Evolutionary conservation across 768 basidiomycete species (phyloP).

Genomic region (Solioccasus polychromus): DNA sequence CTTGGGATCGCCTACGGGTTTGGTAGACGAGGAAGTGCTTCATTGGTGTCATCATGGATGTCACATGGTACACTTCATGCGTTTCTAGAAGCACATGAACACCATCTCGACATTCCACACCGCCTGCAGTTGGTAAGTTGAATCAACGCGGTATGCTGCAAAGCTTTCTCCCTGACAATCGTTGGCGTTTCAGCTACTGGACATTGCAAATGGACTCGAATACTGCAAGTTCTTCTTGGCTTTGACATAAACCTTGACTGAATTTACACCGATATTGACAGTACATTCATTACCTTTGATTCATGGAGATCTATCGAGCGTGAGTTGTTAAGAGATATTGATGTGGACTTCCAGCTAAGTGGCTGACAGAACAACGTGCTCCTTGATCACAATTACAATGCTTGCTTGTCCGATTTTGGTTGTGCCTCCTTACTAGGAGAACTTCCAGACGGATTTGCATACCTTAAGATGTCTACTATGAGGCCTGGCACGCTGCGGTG

Average conservation of each 20-base stretch:
- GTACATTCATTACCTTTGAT: slow-evolving; percentile 11
- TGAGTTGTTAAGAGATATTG: neutral
- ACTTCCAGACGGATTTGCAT: slow-evolving; percentile 1
- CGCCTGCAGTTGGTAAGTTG: slow-evolving; percentile 6
- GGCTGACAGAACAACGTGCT: slow-evolving; percentile 9
- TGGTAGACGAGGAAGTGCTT: slow-evolving; percentile 1
- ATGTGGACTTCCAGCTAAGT: neutral
- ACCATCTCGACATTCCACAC: neutral
- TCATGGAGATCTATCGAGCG: slow-evolving; percentile 5
- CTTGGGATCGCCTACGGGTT: too few relatives aligned
- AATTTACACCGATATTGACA: neutral
- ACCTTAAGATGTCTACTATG: slow-evolving; percentile 1
- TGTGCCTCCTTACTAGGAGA: slow-evolving; percentile 8
- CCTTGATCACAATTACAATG: slow-evolving; percentile 4
- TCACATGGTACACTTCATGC: slow-evolving; percentile 3
- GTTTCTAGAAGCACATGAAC: neutral
- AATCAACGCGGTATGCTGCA: too few relatives aligned
- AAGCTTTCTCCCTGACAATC: too few relatives aligned
- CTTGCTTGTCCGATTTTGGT: slow-evolving; percentile 10
- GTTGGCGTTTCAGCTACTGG: slow-evolving; percentile 1
- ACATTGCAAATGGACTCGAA: slow-evolving; percentile 7
- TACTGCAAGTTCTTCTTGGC: slow-evolving; percentile 4
- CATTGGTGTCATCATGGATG: slow-evolving; percentile 11
- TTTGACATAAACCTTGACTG: too few relatives aligned
- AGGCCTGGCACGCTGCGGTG: slow-evolving; percentile 6